Percentiles rank a stretch among this genome's conserved stretches.
Conservation (phyloP, 352 stramenopile genomes). For the Globisporangium paddicum region DNA sequence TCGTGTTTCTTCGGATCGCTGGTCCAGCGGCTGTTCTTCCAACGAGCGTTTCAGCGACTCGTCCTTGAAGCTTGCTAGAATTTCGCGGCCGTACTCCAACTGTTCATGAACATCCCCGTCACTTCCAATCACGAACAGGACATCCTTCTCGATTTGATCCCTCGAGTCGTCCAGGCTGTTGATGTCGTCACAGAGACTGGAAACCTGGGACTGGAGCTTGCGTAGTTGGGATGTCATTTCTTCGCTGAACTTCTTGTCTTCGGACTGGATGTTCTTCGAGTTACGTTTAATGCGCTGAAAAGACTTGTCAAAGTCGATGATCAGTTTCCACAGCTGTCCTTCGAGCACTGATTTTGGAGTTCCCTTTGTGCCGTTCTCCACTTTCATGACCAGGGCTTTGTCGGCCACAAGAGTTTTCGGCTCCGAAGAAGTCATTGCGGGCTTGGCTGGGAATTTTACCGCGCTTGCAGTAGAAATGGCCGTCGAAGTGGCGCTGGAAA, state of each 20-base stretch:
- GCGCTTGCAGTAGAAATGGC: slow-evolving; percentile 6
- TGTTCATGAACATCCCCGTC: slow-evolving; percentile 75
- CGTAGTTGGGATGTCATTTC: slow-evolving; percentile 23
- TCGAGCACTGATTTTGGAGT: slow-evolving; percentile 43
- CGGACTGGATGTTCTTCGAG: slow-evolving; percentile 31
- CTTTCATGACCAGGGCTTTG: not conserved
- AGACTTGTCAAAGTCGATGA: slow-evolving; percentile 62
- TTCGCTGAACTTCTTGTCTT: slow-evolving; percentile 22
- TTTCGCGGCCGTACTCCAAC: slow-evolving; percentile 62
- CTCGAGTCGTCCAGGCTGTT: slow-evolving; percentile 51
- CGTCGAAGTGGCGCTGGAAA: slow-evolving; percentile 18
- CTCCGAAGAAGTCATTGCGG: not conserved
- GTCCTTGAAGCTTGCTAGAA: slow-evolving; percentile 64
- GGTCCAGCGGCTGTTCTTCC: slow-evolving; percentile 64
- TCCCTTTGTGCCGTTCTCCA: slow-evolving; percentile 11
- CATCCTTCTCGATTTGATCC: slow-evolving; percentile 63
- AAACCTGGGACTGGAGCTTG: slow-evolving; percentile 32
- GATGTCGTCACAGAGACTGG: slow-evolving; percentile 40
- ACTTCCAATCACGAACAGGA: slow-evolving; percentile 74
- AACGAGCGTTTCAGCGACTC: slow-evolving; percentile 53
- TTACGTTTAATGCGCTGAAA: slow-evolving; percentile 43
- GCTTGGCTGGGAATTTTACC: not conserved
- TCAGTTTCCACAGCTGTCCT: slow-evolving; percentile 65
- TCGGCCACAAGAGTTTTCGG: not conserved
- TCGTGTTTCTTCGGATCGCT: slow-evolving; percentile 54